Evolutionary conservation across 108 stramenopile species (phyloP).

Genomic region (Cylindrotheca closterium): DNA sequence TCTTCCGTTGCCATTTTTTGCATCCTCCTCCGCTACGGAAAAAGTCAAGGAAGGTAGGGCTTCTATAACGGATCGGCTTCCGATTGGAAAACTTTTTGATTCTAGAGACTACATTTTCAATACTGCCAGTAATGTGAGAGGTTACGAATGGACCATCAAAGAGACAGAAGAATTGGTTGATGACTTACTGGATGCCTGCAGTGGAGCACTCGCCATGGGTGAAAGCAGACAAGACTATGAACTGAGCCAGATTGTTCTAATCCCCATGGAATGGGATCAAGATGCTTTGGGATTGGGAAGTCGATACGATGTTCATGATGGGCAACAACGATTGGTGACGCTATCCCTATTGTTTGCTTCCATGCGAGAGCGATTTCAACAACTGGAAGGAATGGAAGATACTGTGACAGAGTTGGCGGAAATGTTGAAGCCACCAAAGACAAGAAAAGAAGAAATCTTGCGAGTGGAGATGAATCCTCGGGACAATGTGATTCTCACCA

Average conservation of each 20-base stretch:
- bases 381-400: slow-evolving; percentile 27
- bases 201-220: neutral
- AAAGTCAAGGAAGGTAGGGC: slow-evolving; percentile 9
- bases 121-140: slow-evolving; percentile 45
- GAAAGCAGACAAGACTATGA: slow-evolving; percentile 33
- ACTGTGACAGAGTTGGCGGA: slow-evolving; percentile 35
- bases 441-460: slow-evolving; percentile 36
- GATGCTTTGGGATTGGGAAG: slow-evolving; percentile 10
- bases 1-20: slow-evolving; percentile 14
- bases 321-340: slow-evolving; percentile 55
- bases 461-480: slow-evolving; percentile 43
- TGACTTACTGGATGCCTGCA: slow-evolving; percentile 44
- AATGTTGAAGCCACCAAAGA: slow-evolving; percentile 50
- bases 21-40: neutral
- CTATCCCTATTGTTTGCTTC: slow-evolving; percentile 44
- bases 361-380: slow-evolving; percentile 42
- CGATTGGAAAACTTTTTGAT: slow-evolving; percentile 53
- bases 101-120: slow-evolving; percentile 51
- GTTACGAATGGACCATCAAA: slow-evolving; percentile 50
- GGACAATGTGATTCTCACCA: slow-evolving; percentile 42
- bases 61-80: slow-evolving; percentile 43
- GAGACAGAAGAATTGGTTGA: slow-evolving; percentile 43
- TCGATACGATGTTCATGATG: slow-evolving; percentile 54
- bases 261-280: slow-evolving; percentile 56
- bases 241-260: slow-evolving; percentile 50